Evolutionary conservation across 352 stramenopile species (phyloP).

Genomic region (Phytopythium mirpurense): DNA sequence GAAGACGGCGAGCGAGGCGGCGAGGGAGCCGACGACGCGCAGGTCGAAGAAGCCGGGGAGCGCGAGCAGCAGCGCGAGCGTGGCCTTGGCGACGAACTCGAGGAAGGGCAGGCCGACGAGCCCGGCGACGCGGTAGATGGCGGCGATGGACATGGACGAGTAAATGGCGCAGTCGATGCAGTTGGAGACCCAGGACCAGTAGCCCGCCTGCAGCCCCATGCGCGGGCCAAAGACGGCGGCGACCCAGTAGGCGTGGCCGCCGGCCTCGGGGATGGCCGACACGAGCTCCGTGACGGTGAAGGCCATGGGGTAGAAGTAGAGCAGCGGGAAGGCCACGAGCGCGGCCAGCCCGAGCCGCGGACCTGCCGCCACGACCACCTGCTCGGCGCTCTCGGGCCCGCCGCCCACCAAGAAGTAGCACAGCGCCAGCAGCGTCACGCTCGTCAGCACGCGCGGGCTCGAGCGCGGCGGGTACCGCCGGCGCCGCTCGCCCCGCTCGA

Average conservation of each 20-base stretch:
- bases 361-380: conserved; percentile 36
- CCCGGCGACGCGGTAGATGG: conserved; percentile 15
- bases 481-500: neutral
- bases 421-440: conserved; percentile 33
- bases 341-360: conserved; percentile 28
- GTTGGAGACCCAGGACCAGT: conserved; percentile 81
- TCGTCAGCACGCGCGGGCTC: conserved; percentile 27
- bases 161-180: conserved; percentile 75
- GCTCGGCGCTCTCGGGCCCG: conserved; percentile 37
- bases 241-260: conserved; percentile 65
- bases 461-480: neutral
- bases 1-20: conserved; percentile 23
- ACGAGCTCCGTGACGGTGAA: conserved; percentile 47
- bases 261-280: conserved; percentile 35
- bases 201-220: conserved; percentile 72
- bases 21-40: conserved; percentile 27
- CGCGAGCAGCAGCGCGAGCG: conserved; percentile 42
- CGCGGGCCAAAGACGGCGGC: conserved; percentile 54
- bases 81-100: conserved; percentile 37
- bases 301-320: conserved; percentile 47
- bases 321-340: conserved; percentile 30
- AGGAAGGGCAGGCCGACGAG: conserved; percentile 22
- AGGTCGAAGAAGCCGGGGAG: conserved; percentile 42
- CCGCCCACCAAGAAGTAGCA: conserved; percentile 51
- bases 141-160: conserved; percentile 35